Evolutionary conservation across 208 protist genomes (phyloP).

Genomic region (Tritrichomonas foetus): DNA sequence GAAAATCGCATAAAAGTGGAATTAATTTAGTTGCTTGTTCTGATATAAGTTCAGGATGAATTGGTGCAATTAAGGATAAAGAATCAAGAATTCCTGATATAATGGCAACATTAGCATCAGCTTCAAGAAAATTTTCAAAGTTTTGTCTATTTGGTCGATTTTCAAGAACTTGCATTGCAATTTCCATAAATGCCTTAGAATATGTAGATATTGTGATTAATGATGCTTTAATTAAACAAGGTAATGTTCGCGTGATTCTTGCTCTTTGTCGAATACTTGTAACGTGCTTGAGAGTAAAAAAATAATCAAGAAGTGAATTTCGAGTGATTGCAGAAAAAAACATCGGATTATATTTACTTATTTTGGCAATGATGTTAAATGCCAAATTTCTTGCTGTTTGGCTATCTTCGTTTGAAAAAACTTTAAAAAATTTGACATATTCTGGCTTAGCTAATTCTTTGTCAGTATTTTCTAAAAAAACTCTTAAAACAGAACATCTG

Average conservation of each 20-base stretch:
- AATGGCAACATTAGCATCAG: not conserved
- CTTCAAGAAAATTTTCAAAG: conserved; percentile 4
- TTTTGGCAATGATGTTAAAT: not conserved
- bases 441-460: not conserved
- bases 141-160: not conserved
- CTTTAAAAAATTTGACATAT: not conserved
- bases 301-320: not conserved
- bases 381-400: not conserved
- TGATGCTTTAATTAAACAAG: not conserved
- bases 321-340: not conserved
- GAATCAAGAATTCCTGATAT: not conserved
- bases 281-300: not conserved
- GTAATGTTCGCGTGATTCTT: not conserved
- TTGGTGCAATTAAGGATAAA: not conserved
- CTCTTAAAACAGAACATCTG: not conserved
- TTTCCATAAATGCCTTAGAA: not conserved
- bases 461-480: not conserved
- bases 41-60: not conserved
- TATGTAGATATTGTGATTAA: not conserved
- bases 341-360: not conserved
- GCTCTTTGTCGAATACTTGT: not conserved
- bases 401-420: conserved; percentile 3
- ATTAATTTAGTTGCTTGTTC: not conserved
- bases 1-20: not conserved
- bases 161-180: not conserved